Base-by-base conservation (phyloP, 2,329 filamentous ascomycete species). In the Berkeleyomyces rouxiae region DNA sequence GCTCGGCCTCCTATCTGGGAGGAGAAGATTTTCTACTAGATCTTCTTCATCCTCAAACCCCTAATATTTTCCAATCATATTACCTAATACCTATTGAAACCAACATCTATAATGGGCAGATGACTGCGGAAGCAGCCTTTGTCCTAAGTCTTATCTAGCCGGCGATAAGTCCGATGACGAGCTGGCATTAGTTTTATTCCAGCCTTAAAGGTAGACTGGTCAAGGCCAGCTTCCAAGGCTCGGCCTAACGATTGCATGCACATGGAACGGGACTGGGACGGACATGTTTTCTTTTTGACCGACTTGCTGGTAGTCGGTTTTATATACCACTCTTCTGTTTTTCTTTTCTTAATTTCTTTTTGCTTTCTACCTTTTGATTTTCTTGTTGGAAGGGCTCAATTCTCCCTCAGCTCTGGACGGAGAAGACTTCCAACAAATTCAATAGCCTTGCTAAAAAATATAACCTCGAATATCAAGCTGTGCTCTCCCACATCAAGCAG, bases 1-100 rank as follows among this genome's bases (percentile, higher is more conserved):
- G 74, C 75, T 13, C 71, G 75, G 64, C 75, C 75, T 58, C 75
- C 75, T 2, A 75, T 77, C 60, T 76, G 74, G 71, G 71, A 69
- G 6, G 75, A 77, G 69, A 77, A 77, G 72, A 67, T 74, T 66
- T 73, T 74, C 64, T 77, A 77, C 67, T 77, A 74, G 68, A 13
- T 31, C 13, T 9, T 51, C 49, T 53, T 33, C 49, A 33, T 33
- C 9, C 13, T 11, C 33, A 36, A 36, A 36, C 33, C 31, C 49
- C 49, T 5, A 37, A 10, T 36, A 36, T 11, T 53, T 53, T 53
- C 3, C 49, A 36, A 23, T 11, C 13, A 53, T 13, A 13, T 11
- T 59, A 59, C 16, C 31, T 59, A 59, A 59, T 59, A n/a, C 10
- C 31, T 43, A 44, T 11, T 11, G 23, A 4, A 10, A 53, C 6